Evolutionary conservation across 2,329 filamentous ascomycete species (phyloP).

Genomic region (Penicillium verrucosum): DNA sequence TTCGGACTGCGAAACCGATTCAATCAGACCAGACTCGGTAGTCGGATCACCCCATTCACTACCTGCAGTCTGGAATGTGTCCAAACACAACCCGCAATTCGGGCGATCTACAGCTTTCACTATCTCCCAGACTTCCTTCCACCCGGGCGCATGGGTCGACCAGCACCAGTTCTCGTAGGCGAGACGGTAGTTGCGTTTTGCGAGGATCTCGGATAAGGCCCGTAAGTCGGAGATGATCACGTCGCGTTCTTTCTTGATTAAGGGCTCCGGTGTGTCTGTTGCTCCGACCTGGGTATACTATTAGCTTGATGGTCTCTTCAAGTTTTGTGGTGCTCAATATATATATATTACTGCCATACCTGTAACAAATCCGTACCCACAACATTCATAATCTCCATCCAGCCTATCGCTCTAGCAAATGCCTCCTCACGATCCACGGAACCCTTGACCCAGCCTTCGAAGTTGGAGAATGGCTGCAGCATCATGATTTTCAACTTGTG

Average conservation of each 20-base stretch:
- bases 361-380: constrained; percentile 69
- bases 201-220: constrained; percentile 62
- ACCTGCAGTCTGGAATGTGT: constrained; percentile 73
- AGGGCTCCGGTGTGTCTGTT: constrained; percentile 57
- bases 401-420: constrained; percentile 61
- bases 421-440: constrained; percentile 60
- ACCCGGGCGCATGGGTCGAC: constrained; percentile 66
- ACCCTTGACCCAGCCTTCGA: constrained; percentile 67
- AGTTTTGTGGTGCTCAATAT: not conserved
- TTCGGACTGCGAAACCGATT: constrained; percentile 46
- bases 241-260: constrained; percentile 50
- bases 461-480: constrained; percentile 72
- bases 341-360: constrained; percentile 39
- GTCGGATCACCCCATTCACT: constrained; percentile 72
- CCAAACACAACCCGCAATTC: constrained; percentile 71
- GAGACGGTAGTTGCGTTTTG: constrained; percentile 56
- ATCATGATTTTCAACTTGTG: constrained; percentile 63
- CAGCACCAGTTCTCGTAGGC: constrained; percentile 84
- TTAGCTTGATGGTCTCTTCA: not conserved
- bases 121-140: constrained; percentile 68
- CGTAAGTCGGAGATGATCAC: constrained; percentile 60
- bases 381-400: constrained; percentile 69
- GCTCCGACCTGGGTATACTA: constrained; percentile 52
- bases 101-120: constrained; percentile 59
- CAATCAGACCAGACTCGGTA: constrained; percentile 58